Evolutionary conservation across 139 green algal species (phyloP).

Genomic region (Astrephomene gubernaculifera): DNA sequence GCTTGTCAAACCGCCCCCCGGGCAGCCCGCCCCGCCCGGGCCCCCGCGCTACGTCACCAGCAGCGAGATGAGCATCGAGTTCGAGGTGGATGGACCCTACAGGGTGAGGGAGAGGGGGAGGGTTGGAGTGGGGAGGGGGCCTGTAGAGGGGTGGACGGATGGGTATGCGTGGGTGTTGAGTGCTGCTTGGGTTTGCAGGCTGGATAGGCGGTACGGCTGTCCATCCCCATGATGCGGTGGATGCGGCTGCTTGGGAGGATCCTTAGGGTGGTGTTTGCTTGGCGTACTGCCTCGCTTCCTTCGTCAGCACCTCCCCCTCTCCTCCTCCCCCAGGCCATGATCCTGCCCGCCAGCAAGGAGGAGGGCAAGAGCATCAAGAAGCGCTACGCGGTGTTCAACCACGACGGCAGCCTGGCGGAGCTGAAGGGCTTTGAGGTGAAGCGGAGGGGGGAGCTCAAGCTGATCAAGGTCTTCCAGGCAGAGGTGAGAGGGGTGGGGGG

Average conservation of each 20-base stretch:
- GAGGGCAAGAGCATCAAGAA: conserved; percentile 99
- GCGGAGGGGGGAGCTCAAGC: conserved; percentile 97
- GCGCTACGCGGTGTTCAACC: conserved; percentile 97
- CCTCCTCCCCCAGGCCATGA: conserved; percentile 80
- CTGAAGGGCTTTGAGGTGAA: conserved; percentile 98
- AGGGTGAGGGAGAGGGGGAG: conserved; percentile 61
- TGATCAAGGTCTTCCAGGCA: conserved; percentile 98
- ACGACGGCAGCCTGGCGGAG: conserved; percentile 93
- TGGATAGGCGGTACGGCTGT: too few species aligned
- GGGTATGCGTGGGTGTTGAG: background rate
- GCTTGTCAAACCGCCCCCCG: conserved; percentile 20
- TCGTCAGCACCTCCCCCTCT: background rate
- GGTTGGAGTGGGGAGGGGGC: background rate
- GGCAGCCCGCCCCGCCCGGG: background rate
- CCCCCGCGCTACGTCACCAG: conserved; percentile 75
- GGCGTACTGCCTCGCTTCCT: background rate
- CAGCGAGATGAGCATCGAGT: conserved; percentile 97
- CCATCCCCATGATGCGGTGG: background rate
- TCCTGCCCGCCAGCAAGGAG: conserved; percentile 96
- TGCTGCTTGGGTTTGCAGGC: too few species aligned
- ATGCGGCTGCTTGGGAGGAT: background rate
- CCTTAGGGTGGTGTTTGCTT: background rate
- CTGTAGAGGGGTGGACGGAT: background rate
- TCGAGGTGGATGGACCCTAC: conserved; percentile 96
- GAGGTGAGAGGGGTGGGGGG: conserved; percentile 55